phyloP scores from a whole-genome alignment of 2,329 filamentous ascomycete genomes.

The Fonsecaea multimorphosa region DNA sequence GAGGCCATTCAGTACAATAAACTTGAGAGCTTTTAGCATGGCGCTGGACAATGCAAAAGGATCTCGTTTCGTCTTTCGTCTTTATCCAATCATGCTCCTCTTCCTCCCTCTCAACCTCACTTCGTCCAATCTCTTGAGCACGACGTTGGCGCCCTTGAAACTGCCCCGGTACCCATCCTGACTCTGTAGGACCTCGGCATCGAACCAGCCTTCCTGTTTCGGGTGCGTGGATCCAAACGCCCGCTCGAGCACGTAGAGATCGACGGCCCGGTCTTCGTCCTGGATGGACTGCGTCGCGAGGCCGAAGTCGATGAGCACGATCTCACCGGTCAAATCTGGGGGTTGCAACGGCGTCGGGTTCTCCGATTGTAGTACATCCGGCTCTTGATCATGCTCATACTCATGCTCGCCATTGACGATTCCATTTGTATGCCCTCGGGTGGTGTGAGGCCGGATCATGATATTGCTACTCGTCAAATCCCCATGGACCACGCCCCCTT shows the following conservation, averaged over 20 bases:
- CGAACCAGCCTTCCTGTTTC: slow-evolving; percentile 76
- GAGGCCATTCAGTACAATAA: background rate
- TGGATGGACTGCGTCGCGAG: slow-evolving; percentile 79
- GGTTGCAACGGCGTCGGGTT: slow-evolving; percentile 7
- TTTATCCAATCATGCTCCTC: slow-evolving; percentile 90
- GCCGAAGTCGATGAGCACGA: slow-evolving; percentile 94
- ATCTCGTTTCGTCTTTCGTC: slow-evolving; percentile 2
- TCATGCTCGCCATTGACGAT: slow-evolving; percentile 28
- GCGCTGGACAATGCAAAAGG: slow-evolving; percentile 26
- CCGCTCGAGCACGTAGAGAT: slow-evolving; percentile 92
- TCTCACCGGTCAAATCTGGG: slow-evolving; percentile 66
- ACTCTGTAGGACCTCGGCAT: slow-evolving; percentile 64
- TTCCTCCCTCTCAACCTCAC: slow-evolving; percentile 93
- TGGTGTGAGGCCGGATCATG: slow-evolving; percentile 68
- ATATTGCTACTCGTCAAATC: slow-evolving; percentile 97
- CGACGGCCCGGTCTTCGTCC: slow-evolving; percentile 93
- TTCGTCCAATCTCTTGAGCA: slow-evolving; percentile 84
- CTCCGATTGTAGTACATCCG: background rate
- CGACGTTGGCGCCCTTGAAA: slow-evolving; percentile 75
- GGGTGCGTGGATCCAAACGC: slow-evolving; percentile 96
- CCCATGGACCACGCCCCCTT: slow-evolving; percentile 90
- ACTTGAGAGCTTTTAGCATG: slow-evolving; percentile 28
- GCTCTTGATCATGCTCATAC: background rate
- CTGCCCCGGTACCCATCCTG: slow-evolving; percentile 69
- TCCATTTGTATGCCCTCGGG: slow-evolving; percentile 32